These are phyloP conservation scores for Thinopyrum elongatum DNA, from an alignment of 176 grass and related monocot genomes.

Conservation along the genomic window DNA sequence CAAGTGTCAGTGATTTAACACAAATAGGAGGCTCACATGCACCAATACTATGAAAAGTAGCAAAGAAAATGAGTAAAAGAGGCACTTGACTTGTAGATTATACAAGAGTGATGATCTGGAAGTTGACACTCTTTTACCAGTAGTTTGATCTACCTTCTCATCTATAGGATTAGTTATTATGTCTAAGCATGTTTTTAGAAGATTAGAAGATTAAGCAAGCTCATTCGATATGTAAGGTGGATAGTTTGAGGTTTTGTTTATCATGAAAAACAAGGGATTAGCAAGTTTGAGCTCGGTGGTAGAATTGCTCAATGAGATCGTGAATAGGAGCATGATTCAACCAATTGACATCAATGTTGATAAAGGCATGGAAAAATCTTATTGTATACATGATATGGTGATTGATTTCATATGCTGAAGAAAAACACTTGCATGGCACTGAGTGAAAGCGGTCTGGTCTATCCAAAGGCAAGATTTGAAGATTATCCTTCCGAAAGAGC, in stretches of 20 bases:
- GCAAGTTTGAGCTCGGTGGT: not conserved
- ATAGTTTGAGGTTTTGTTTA: not conserved
- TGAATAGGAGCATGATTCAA: not conserved
- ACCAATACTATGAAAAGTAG: not conserved
- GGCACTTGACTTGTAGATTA: not conserved
- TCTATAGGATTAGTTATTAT: constrained; percentile 2
- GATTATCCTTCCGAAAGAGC: not conserved
- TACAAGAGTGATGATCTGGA: not conserved
- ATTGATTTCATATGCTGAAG: not conserved
- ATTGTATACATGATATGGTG: not conserved
- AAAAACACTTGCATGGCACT: no score
- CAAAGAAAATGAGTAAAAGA: not conserved
- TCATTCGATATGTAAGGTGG: not conserved
- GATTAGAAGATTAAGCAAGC: not conserved
- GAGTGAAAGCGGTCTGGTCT: not conserved
- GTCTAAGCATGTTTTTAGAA: not conserved
- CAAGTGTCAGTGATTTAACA: no score
- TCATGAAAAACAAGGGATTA: not conserved
- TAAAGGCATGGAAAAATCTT: not conserved
- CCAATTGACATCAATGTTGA: not conserved
- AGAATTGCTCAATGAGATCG: not conserved
- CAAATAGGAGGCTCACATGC: not conserved
- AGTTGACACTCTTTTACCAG: not conserved
- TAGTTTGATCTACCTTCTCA: not conserved
- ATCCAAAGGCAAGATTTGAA: not conserved